Conservation (phyloP, 352 stramenopile species). For the Phytopythium vexans region DNA sequence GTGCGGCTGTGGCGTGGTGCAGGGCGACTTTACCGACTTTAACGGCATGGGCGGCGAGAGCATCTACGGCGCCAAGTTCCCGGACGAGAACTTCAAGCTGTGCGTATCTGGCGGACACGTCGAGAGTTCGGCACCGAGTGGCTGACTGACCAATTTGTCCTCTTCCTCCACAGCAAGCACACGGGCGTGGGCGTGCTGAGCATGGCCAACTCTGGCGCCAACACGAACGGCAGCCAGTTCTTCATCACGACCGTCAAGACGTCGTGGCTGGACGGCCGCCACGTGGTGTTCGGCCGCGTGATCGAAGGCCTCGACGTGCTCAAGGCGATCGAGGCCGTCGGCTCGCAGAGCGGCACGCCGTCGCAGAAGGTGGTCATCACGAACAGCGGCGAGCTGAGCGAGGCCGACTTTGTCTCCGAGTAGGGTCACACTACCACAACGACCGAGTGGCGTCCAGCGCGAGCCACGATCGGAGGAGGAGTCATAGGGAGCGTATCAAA, state of each 20-base stretch:
- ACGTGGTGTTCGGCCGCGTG: constrained; percentile 96
- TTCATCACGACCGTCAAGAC: constrained; percentile 94
- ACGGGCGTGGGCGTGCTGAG: constrained; percentile 89
- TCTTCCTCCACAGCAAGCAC: constrained; percentile 51
- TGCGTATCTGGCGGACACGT: background rate
- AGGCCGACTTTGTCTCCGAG: background rate
- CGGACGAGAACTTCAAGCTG: constrained; percentile 92
- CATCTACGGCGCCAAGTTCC: constrained; percentile 95
- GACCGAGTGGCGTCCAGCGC: too few species aligned
- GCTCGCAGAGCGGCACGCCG: constrained; percentile 91
- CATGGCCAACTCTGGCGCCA: constrained; percentile 96
- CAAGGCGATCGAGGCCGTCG: constrained; percentile 94
- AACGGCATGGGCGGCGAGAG: constrained; percentile 93
- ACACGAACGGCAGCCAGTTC: constrained; percentile 98
- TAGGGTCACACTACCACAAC: too few species aligned
- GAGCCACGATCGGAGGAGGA: too few species aligned
- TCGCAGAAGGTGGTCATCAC: constrained; percentile 90
- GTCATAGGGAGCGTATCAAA: too few species aligned
- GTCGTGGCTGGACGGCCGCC: constrained; percentile 89
- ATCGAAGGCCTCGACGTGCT: constrained; percentile 97
- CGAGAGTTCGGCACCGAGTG: background rate
- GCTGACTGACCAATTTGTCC: background rate
- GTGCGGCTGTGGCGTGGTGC: too few species aligned
- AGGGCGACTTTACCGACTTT: constrained; percentile 91
- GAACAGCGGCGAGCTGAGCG: constrained; percentile 92